Percentiles rank a stretch among this genome's conserved stretches.
These are phyloP conservation scores for Kazachstania martiniae DNA, from an alignment of 805 yeast genomes.

Conservation along the genomic window DNA sequence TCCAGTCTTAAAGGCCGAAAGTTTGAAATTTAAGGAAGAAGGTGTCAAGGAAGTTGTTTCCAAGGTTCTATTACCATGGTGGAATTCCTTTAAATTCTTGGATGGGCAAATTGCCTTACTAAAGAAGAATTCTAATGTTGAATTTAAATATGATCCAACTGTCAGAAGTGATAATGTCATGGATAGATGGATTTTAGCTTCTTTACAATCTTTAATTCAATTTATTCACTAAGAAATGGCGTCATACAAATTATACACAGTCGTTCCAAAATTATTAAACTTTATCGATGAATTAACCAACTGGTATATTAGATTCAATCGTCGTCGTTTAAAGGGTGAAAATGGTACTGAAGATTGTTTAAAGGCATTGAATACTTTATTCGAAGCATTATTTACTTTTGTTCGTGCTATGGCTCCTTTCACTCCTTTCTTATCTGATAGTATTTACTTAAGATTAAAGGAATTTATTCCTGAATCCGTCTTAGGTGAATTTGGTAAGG, in stretches of 20 bases:
- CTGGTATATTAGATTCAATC: constrained; percentile 97
- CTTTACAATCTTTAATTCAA: constrained; percentile 83
- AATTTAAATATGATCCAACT: constrained; percentile 60
- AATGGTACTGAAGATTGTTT: constrained; percentile 75
- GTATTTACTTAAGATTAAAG: constrained; percentile 69
- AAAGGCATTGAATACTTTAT: constrained; percentile 80
- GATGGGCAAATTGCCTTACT: constrained; percentile 85
- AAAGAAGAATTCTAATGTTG: constrained; percentile 61
- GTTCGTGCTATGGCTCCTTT: constrained; percentile 98
- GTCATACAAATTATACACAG: constrained; percentile 85
- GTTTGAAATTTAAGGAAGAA: constrained; percentile 93
- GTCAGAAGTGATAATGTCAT: constrained; percentile 73
- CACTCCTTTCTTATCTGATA: constrained; percentile 92
- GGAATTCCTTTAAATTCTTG: constrained; percentile 93
- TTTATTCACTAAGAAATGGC: constrained; percentile 85
- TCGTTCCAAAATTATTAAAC: constrained; percentile 81
- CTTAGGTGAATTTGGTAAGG: constrained; percentile 41
- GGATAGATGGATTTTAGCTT: constrained; percentile 96
- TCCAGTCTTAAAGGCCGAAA: constrained; percentile 93
- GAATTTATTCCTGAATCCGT: constrained; percentile 49
- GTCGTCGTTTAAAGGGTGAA: constrained; percentile 96
- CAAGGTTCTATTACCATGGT: constrained; percentile 95
- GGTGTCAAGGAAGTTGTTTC: constrained; percentile 98
- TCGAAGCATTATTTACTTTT: constrained; percentile 80
- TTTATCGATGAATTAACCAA: constrained; percentile 92